Conservation (phyloP, 257 asterid genomes). For the Solanum neorickii region DNA sequence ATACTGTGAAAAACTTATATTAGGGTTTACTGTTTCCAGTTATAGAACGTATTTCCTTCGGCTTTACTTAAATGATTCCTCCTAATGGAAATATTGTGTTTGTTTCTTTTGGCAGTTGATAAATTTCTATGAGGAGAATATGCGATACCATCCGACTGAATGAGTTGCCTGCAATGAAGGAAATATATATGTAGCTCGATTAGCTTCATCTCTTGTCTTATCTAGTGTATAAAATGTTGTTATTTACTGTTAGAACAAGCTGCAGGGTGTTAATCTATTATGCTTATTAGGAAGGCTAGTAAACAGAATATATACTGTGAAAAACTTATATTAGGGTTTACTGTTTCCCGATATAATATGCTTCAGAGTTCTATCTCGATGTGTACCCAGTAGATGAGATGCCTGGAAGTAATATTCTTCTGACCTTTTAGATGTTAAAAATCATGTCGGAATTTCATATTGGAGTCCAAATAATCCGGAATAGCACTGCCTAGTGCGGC, state of each 20-base stretch:
- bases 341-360: not conserved
- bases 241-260: slow-evolving; percentile 21
- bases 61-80: not conserved
- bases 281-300: not conserved
- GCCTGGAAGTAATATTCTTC: not conserved
- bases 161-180: slow-evolving; percentile 6
- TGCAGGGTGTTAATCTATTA: not conserved
- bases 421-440: not conserved
- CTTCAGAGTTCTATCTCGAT: not conserved
- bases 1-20: too few species aligned
- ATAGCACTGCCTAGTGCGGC: not conserved
- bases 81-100: not conserved
- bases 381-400: not conserved
- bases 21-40: not conserved
- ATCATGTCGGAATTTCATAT: not conserved
- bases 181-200: not conserved
- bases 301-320: not conserved
- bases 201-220: not conserved
- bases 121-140: slow-evolving; percentile 67
- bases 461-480: not conserved
- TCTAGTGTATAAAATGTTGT: slow-evolving; percentile 24
- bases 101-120: slow-evolving; percentile 44
- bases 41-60: not conserved
- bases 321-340: not conserved
- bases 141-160: slow-evolving; percentile 46